Evolutionary conservation across 371 early-diverging fungal species (phyloP), one percentile per base, ranked within the genome.

Genomic region (Haplosporangium sp.): DNA sequence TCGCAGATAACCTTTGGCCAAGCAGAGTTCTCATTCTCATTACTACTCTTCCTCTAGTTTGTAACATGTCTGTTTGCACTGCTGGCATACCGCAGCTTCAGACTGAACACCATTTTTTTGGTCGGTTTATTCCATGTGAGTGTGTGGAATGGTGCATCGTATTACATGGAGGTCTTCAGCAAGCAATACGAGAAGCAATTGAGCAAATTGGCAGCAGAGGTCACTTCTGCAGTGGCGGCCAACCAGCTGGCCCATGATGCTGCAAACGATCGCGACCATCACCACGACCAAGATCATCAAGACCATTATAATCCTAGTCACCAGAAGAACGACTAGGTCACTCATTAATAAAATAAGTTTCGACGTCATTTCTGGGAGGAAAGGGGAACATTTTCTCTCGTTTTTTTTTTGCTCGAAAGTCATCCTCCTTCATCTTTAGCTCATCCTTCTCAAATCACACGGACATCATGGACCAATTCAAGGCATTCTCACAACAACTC

Each of bases 141-240:
- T 60, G 87, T 91, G 7, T 92, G 88, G 86, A 92, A 92, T 50
- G 93, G 92, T 0, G 91, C 91, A 0, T 85, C 83, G 65, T 93
- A 89, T 59, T 93, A 93, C 80, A 87, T 93, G 80, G 92, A 92
- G 57, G 90, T 92, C 0, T 92, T 92, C 60, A 86, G 87, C 46
- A 84, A 85, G 64, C 83, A 86, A 42, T 91, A 91, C 58, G 83
- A 84, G 48, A 60, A 69, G 43, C 89, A 91, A 46, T 69, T 90
- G 18, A 86, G 83, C 29, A 74, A 74, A 65, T 69, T 74, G 48
- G 81, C 81, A 18, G 70, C 64, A 14, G 81, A 81, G 36, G 73
- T 79, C 12, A 58, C 79, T 11, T 63, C 63, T 40, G 75, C 81
- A 3, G 72, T 79, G 21, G 66, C 65, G 10, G 80, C 73, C 0